Evolutionary conservation across 371 early-diverging fungal genomes (phyloP).

Genomic region (Mucor piriformis): DNA sequence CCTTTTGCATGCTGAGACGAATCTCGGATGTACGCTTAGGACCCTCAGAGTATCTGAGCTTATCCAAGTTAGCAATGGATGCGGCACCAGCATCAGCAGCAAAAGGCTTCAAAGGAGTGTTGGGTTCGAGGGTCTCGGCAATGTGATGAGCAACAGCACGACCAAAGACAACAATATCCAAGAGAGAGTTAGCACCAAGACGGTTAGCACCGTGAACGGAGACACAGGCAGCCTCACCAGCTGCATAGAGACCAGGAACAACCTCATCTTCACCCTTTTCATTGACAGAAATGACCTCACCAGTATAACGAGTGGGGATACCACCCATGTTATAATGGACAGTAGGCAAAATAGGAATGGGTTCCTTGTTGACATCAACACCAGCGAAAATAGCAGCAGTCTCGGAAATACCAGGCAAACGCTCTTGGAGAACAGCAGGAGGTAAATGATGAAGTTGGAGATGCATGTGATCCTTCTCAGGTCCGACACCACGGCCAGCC

Average conservation of each 20-base stretch:
- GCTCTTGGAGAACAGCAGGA: constrained; percentile 88
- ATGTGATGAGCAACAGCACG: constrained; percentile 96
- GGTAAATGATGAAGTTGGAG: constrained; percentile 96
- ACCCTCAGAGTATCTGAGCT: constrained; percentile 85
- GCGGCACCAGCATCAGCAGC: constrained; percentile 84
- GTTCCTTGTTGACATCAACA: constrained; percentile 98
- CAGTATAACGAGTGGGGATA: constrained; percentile 96
- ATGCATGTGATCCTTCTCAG: constrained; percentile 95
- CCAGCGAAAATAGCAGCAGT: constrained; percentile 97
- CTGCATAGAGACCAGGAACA: constrained; percentile 94
- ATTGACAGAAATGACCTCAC: constrained; percentile 85
- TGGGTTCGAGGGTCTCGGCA: constrained; percentile 84
- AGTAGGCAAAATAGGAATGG: constrained; percentile 98
- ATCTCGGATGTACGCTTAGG: constrained; percentile 82
- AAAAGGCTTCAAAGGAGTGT: constrained; percentile 83
- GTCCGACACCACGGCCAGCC: constrained; percentile 96
- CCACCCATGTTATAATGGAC: constrained; percentile 99
- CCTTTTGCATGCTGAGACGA: constrained; percentile 95
- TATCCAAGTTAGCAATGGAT: constrained; percentile 93
- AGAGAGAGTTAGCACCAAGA: constrained; percentile 96
- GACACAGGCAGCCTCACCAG: constrained; percentile 93
- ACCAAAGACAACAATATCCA: constrained; percentile 97
- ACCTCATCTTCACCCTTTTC: constrained; percentile 77
- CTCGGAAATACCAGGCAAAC: constrained; percentile 98
- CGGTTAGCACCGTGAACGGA: constrained; percentile 98